Base-by-base conservation (phyloP, 2,329 filamentous ascomycete species). In the Incumbomyces lentus region DNA sequence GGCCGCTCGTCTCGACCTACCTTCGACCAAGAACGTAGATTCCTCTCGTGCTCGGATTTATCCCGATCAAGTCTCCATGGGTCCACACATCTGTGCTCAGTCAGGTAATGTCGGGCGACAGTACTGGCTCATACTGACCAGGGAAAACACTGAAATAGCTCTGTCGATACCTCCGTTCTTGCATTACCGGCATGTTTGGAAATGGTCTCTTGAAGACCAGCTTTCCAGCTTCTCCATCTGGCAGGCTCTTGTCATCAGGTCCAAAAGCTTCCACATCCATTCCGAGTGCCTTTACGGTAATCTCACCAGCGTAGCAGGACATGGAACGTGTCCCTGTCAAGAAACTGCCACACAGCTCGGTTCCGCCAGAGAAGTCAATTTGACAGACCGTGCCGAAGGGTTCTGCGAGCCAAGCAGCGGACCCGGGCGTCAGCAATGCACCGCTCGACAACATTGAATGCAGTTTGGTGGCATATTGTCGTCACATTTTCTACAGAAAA, bases 51-150 rank as follows among this genome's bases (percentile, higher is more conserved):
- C 64, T 53, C 0, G 84, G 83, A 57, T 89, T 78, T 8, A 83
- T 66, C 19, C 75, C 73, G 56, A 85, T 79, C 59, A 88, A 89
- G 59, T 92, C 86, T 16, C 85, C 85, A 52, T 90, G 86, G 0
- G 83, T 82, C 86, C 86, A 92, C 1, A 84, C 83, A 43, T 78
- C 61, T 59, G 19, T 12, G 17, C 11, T 12, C 16, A 13, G 18
- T 39, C 14, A 18, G 18, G 5, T 6, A 17, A 18, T 17, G n/a
- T 6, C 36, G 36, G 36, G 12, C 5, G 36, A 6, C 5, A 13
- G 18, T 39, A n/a, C 33, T 11, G 12, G n/a, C 6, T 4, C 18
- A 8, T 40, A 40, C 38, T 22, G 6, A 40, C 36, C 13, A 17
- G 49, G 43, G 29, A 50, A 50, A 3, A 16, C 47, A 10, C 40